Evolutionary conservation across 1,284 basidiomycete genomes (phyloP), one percentile per base, ranked within the genome.

Genomic region (Abortiporus biennis): DNA sequence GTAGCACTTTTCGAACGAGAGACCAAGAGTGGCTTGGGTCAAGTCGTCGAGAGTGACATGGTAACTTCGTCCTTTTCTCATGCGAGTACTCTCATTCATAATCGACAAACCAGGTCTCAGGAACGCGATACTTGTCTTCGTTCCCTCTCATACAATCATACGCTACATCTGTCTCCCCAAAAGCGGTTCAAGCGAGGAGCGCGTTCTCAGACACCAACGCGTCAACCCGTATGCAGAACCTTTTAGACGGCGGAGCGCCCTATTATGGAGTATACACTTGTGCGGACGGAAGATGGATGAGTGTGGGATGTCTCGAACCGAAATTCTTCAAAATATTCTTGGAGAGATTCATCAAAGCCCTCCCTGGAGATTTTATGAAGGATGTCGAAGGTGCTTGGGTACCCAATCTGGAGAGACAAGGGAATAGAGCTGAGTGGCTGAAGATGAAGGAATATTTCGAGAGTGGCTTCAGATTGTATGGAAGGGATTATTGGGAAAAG

Each of bases 41-140:
- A 91, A 59, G 68, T 92, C 5, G 80, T 92, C 31, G 71, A 86
- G 45, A 67, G 76, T 2, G 81, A 92, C 57, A 90, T 92, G 88
- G 86, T 82, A 52, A 24, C 58, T 49, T 12, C 33, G 15, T 34
- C 33, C 48, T 16, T 44, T 22, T 16, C 13, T 17, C 25, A 23
- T 16, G 11, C n/a, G 37, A 9, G 22, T 13, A 9, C 36, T 34
- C 6, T 37, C 16, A 3, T 15, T 17, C 23, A 32, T 47, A 4
- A 22, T 34, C 33, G 40, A 9, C 6, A 25, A 25, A 12, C 19
- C 47, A 88, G 85, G 85, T 91, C 15, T 81, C 86, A 8, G 89
- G 89, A 0, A 68, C 81, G 2, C 80, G 87, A 39, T 92, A 91
- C 58, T 53, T 91, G 17, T 74, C 85, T 4, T 77, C 78, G 1